A percentile compares a stretch with the other conserved stretches of the same genome.
Evolutionary conservation across 169 alveolate species (phyloP).

Genomic region (Eimeria praecox): DNA sequence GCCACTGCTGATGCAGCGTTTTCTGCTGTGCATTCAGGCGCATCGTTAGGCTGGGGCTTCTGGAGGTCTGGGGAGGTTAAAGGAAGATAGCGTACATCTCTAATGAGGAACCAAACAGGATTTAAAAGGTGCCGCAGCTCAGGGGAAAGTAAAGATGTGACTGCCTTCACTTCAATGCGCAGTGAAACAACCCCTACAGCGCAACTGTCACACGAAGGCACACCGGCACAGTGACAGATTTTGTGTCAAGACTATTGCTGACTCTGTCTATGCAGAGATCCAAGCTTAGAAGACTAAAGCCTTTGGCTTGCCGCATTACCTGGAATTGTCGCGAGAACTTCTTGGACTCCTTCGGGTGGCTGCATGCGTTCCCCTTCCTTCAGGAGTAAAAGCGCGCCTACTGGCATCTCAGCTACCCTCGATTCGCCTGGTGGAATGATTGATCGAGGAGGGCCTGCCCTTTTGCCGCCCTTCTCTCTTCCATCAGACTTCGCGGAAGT

Average conservation of each 20-base stretch:
- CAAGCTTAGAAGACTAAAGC: neutral
- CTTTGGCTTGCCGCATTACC: neutral
- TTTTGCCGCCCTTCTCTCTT: neutral
- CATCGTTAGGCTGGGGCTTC: neutral
- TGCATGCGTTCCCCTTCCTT: constrained; percentile 37
- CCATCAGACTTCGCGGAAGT: constrained; percentile 37
- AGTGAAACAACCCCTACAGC: constrained; percentile 46
- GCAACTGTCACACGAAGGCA: constrained; percentile 13
- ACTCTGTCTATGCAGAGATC: neutral
- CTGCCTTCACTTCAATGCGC: constrained; percentile 25
- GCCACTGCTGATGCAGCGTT: neutral
- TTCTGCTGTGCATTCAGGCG: neutral
- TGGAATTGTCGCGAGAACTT: constrained; percentile 26
- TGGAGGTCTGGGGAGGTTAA: neutral
- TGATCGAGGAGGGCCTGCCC: constrained; percentile 27
- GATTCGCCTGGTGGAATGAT: constrained; percentile 55
- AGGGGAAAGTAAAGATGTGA: constrained; percentile 50
- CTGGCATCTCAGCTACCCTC: constrained; percentile 55
- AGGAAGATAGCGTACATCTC: constrained; percentile 51
- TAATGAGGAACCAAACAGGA: constrained; percentile 68
- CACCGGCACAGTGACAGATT: neutral
- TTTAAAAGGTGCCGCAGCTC: constrained; percentile 60
- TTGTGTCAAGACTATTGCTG: neutral
- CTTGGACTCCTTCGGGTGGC: constrained; percentile 43
- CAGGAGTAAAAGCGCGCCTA: constrained; percentile 20